Conservation (phyloP, 805 yeast genomes). For the Diddensiella santjacobensis region DNA sequence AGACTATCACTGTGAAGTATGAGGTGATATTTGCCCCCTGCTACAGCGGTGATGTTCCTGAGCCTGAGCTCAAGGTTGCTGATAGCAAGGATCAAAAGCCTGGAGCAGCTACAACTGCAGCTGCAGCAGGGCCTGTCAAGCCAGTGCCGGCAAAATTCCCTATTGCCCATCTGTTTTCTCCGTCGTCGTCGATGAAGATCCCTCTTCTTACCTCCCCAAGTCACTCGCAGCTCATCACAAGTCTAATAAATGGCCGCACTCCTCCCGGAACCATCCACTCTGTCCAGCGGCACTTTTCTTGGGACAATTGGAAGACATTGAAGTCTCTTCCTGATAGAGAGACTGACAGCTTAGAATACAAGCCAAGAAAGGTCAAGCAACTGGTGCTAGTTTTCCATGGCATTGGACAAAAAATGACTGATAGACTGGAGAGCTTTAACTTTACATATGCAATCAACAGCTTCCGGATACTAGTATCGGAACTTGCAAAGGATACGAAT, state of each 20-base stretch:
- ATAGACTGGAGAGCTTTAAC: constrained; percentile 73
- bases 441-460: constrained; percentile 66
- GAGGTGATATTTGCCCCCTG: constrained; percentile 31
- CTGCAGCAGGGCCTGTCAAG: constrained; percentile 3
- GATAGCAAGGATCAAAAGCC: constrained; percentile 1
- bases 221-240: constrained; percentile 15
- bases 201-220: constrained; percentile 17
- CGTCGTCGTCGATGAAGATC: constrained; percentile 11
- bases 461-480: constrained; percentile 34
- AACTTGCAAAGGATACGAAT: constrained; percentile 23
- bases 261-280: constrained; percentile 23
- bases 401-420: constrained; percentile 85
- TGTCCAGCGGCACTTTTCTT: constrained; percentile 32
- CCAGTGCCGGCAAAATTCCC: constrained; percentile 9
- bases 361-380: constrained; percentile 46
- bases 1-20: constrained; percentile 15
- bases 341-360: constrained; percentile 26
- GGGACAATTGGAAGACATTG: constrained; percentile 30
- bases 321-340: constrained; percentile 27
- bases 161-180: constrained; percentile 20
- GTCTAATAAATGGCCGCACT: constrained; percentile 21
- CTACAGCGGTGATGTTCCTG: constrained; percentile 9
- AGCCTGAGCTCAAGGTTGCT: not conserved
- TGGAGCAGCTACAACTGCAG: not conserved
- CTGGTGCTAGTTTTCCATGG: constrained; percentile 87